A percentile compares a stretch with the other conserved stretches of the same genome.
Conservation (phyloP, 192 early-diverging fungal species). For the Podila minutissima region DNA sequence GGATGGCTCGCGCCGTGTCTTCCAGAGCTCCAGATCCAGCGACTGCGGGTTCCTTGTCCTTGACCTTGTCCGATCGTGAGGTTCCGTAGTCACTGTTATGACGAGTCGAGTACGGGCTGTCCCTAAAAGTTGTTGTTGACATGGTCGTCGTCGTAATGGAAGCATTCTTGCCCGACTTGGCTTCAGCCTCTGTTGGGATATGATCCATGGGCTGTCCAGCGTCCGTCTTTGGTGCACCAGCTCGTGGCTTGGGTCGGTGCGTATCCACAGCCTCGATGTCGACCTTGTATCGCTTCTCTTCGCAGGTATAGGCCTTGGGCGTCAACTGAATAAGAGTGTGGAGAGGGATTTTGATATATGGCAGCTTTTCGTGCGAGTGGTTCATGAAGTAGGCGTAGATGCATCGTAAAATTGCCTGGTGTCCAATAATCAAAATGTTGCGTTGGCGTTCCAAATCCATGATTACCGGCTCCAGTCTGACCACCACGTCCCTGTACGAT, state of each 20-base stretch:
- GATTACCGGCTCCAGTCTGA: conserved; percentile 97
- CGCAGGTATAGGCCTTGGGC: conserved; percentile 95
- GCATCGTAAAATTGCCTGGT: conserved; percentile 97
- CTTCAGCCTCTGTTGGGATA: neutral
- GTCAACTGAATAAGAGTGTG: conserved; percentile 98
- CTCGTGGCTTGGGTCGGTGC: conserved; percentile 79
- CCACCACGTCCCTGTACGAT: conserved; percentile 95
- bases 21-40: neutral
- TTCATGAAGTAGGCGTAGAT: conserved; percentile 99
- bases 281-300: conserved; percentile 92
- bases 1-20: neutral
- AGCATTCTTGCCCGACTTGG: conserved; percentile 10
- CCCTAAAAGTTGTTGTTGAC: conserved; percentile 46
- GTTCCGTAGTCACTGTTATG: neutral
- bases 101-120: conserved; percentile 1
- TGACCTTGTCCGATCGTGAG: neutral
- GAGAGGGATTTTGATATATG: conserved; percentile 98
- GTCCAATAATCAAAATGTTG: conserved; percentile 96
- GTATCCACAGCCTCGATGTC: conserved; percentile 99
- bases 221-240: conserved; percentile 4
- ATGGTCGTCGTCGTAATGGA: conserved; percentile 47
- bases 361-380: conserved; percentile 92
- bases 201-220: neutral
- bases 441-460: conserved; percentile 99
- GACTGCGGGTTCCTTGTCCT: neutral